Percentiles rank a stretch among this genome's conserved stretches.
phyloP scores from a whole-genome alignment of 345 rosid genomes.

The Draba incana region DNA sequence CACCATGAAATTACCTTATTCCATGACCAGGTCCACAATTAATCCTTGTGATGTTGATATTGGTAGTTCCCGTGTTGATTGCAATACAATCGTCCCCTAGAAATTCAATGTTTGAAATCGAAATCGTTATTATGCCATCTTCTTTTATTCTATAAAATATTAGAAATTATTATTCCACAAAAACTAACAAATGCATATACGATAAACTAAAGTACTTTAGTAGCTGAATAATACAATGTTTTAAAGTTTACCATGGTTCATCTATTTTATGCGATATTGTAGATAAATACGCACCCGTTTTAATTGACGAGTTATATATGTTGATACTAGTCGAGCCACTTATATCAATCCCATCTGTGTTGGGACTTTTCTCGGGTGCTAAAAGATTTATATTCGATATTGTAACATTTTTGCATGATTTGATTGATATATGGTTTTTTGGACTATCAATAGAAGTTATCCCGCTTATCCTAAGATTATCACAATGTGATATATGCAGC shows the following conservation, averaged over 20 bases:
- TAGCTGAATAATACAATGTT: no score
- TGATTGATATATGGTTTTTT: constrained; percentile 27
- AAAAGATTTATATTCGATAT: constrained; percentile 27
- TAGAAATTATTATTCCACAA: no score
- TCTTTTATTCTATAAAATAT: background rate
- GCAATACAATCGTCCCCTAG: constrained; percentile 42
- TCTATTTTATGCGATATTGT: no score
- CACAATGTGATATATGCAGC: constrained; percentile 12
- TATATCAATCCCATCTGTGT: constrained; percentile 34
- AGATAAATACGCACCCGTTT: constrained; percentile 4
- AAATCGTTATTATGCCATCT: background rate
- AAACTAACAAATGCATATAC: no score
- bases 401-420: constrained; percentile 9
- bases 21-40: constrained; percentile 44
- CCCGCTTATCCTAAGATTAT: constrained; percentile 15
- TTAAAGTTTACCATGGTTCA: no score
- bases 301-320: constrained; percentile 28
- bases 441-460: constrained; percentile 33
- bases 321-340: constrained; percentile 9
- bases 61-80: constrained; percentile 28
- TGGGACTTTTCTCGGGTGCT: constrained; percentile 33
- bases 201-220: no score
- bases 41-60: constrained; percentile 34
- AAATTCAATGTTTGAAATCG: background rate
- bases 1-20: constrained; percentile 30